These are phyloP conservation scores for Nakazawaea molendinolei DNA, from an alignment of 805 yeast genomes.

Conservation along the genomic window DNA sequence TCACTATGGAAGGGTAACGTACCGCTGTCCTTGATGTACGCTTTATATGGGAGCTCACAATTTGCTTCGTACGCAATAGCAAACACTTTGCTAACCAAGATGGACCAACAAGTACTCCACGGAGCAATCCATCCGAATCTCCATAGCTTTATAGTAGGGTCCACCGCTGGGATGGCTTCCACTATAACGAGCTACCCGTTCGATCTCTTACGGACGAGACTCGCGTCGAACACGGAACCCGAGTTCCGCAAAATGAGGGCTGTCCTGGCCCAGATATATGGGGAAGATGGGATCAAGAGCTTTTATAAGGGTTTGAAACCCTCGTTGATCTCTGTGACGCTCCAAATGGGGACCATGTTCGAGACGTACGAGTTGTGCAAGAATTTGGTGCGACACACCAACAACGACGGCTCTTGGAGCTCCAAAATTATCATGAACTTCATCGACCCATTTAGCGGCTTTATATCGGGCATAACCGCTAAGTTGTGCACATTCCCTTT, in stretches of 20 bases:
- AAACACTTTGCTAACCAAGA: slow-evolving; percentile 35
- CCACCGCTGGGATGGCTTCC: slow-evolving; percentile 69
- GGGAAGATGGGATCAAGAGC: slow-evolving; percentile 33
- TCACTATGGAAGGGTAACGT: slow-evolving; percentile 96
- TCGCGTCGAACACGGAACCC: slow-evolving; percentile 54
- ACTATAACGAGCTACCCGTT: slow-evolving; percentile 79
- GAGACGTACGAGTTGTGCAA: slow-evolving; percentile 54
- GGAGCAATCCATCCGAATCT: slow-evolving; percentile 25
- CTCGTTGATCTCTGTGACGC: slow-evolving; percentile 54
- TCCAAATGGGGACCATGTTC: slow-evolving; percentile 72
- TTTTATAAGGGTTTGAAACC: slow-evolving; percentile 45
- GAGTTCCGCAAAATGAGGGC: slow-evolving; percentile 25
- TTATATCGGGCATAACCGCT: slow-evolving; percentile 68
- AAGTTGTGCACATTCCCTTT: slow-evolving; percentile 78
- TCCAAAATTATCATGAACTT: slow-evolving; percentile 24
- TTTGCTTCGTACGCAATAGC: slow-evolving; percentile 63
- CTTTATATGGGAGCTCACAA: slow-evolving; percentile 80
- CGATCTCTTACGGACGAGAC: slow-evolving; percentile 81
- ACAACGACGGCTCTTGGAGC: too few species aligned
- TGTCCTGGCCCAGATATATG: slow-evolving; percentile 29
- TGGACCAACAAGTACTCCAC: slow-evolving; percentile 18
- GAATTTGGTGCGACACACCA: slow-evolving; percentile 21
- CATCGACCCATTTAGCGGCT: slow-evolving; percentile 55
- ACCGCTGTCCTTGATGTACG: slow-evolving; percentile 84
- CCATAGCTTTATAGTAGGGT: slow-evolving; percentile 59